phyloP scores from a whole-genome alignment of 768 basidiomycete genomes.

The Polyporus arcularius region DNA sequence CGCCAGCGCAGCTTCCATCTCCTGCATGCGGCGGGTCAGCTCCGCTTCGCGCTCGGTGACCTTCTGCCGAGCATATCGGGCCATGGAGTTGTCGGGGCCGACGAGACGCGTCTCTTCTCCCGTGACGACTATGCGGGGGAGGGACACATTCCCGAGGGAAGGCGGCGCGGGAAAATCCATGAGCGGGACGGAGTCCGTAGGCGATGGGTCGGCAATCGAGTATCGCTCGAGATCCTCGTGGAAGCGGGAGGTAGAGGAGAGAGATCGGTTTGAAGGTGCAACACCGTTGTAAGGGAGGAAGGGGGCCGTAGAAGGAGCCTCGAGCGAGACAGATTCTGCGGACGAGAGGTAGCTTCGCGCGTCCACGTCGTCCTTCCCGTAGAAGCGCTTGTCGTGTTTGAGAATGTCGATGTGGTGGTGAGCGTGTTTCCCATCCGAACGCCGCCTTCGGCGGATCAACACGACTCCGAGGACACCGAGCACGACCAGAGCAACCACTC shows the following conservation, averaged over 20 bases:
- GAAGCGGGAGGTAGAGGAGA: not conserved
- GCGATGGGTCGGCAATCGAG: not conserved
- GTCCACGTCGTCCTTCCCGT: not conserved
- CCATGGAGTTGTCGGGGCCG: slow-evolving; percentile 13
- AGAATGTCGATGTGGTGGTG: not conserved
- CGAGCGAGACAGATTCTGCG: not conserved
- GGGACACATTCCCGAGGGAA: not conserved
- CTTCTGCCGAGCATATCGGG: slow-evolving; percentile 6
- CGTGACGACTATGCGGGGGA: slow-evolving; percentile 1
- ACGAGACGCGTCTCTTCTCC: slow-evolving; percentile 2
- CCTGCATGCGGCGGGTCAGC: slow-evolving; percentile 5
- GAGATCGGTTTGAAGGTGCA: not conserved
- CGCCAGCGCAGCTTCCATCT: slow-evolving; percentile 3
- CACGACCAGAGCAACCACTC: not conserved
- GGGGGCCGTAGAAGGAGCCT: not conserved
- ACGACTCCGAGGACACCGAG: slow-evolving; percentile 1
- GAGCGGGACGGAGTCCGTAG: slow-evolving; percentile 4
- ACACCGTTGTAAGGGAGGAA: not conserved
- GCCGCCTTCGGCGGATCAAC: not conserved
- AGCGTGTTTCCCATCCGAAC: not conserved
- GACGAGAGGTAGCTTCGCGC: not conserved
- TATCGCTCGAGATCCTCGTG: not conserved
- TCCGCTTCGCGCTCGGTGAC: slow-evolving; percentile 9
- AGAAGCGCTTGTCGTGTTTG: not conserved
- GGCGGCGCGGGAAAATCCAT: not conserved